phyloP scores from a whole-genome alignment of 257 asterid species.

The Forsythia viridissima region DNA sequence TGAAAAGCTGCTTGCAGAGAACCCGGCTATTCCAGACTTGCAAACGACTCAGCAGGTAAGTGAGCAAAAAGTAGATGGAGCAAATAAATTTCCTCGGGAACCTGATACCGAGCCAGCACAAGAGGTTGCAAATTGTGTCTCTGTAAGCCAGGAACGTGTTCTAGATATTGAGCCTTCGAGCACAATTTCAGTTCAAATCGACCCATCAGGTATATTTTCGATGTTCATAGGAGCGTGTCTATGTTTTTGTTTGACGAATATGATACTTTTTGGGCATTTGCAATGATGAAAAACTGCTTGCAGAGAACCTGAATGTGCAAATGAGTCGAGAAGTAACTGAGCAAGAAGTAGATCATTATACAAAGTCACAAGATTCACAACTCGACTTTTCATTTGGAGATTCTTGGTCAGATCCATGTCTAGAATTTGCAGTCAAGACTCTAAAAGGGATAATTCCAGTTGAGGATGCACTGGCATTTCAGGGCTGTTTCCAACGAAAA shows the following conservation, averaged over 20 bases:
- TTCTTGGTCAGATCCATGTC: constrained; percentile 46
- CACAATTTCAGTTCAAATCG: not conserved
- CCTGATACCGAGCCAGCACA: constrained; percentile 10
- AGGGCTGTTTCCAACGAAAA: constrained; percentile 23
- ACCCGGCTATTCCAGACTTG: not conserved
- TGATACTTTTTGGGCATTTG: not conserved
- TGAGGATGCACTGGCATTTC: constrained; percentile 28
- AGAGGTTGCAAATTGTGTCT: constrained; percentile 6
- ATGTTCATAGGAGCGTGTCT: not conserved
- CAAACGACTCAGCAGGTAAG: not conserved
- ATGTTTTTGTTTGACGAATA: not conserved
- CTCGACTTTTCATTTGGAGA: constrained; percentile 30
- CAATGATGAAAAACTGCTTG: not conserved
- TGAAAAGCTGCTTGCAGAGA: not conserved
- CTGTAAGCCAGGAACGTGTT: constrained; percentile 10
- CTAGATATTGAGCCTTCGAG: constrained; percentile 11
- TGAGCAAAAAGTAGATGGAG: not conserved
- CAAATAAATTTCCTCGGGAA: constrained; percentile 6
- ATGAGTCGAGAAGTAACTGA: constrained; percentile 15
- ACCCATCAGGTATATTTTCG: not conserved
- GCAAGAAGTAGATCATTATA: constrained; percentile 20
- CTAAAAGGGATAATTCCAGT: constrained; percentile 48
- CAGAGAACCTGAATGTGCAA: constrained; percentile 3
- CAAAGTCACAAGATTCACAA: constrained; percentile 19
- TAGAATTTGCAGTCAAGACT: constrained; percentile 48